Base-by-base conservation (phyloP, 371 early-diverging fungal species). In the Circinella umbellata region DNA sequence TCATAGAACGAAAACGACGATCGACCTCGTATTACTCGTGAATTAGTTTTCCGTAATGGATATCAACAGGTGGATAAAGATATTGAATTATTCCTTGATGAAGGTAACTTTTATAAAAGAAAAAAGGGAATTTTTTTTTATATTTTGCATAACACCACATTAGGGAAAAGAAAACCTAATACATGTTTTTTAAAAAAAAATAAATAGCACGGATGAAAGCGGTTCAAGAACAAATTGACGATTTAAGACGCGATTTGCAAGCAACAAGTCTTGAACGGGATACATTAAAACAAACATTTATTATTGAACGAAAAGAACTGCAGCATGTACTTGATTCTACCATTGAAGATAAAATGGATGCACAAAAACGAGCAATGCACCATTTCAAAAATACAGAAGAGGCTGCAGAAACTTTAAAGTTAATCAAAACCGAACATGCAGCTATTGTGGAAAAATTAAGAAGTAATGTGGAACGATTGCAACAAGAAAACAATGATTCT, bases 321-420 rank as follows among this genome's bases (percentile, higher is more conserved):
- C 48, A 65, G 10, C 36, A 27, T 18, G 55, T 60, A 60, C 54
- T 70, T 13, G 51, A 64, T 42, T 9, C 9, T 5, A 17, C 65
- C 7, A 49, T 70, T 15, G 14, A 51, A 4, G 66, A 70, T 34
- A 70, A 70, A 15, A 70, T 55, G 20, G 69, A 69, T 27, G 73
- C 73, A 14, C 54, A 73, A 42, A 63, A 64, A 38, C 69, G 73
- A 34, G 73, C 73, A 2, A 59, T 73, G 18, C 69, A 73, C 53
- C 73, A 73, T 17, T 20, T 47, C 37, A 62, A 69, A 18, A 61
- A 55, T 60, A 65, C 67, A 13, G 48, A 69, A 48, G 69, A 66
- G 17, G 73, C 73, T 15, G 36, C 55, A 17, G 49, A 54, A 15
- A 66, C 68, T 3, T 51, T 73, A 34, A 46, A 66, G 18, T 39